Evolutionary conservation across 1,284 basidiomycete genomes (phyloP).

Genomic region (Ustilago hordei): DNA sequence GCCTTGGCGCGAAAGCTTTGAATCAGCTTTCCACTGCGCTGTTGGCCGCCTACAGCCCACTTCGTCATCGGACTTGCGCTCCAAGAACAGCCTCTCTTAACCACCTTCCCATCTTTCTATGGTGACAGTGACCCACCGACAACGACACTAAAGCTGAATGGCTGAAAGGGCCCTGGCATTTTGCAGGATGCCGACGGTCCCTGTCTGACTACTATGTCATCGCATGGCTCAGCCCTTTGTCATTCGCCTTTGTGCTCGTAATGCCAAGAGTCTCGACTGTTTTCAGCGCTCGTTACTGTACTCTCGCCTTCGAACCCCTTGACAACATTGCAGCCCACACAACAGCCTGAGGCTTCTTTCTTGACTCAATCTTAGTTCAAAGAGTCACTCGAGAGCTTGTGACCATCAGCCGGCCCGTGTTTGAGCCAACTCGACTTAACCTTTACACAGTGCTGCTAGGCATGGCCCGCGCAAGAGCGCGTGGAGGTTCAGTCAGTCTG

Average conservation of each 20-base stretch:
- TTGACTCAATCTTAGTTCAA: too few relatives aligned
- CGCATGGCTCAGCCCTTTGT: conserved; percentile 4
- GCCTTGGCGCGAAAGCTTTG: neutral
- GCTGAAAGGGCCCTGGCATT: neutral
- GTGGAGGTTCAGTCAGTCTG: conserved; percentile 1
- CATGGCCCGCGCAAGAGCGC: neutral
- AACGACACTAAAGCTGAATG: neutral
- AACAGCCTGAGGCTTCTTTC: too few relatives aligned
- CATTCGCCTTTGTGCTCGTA: neutral
- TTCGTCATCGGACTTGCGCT: conserved; percentile 23
- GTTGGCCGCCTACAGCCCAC: conserved; percentile 8
- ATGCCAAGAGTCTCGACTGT: neutral
- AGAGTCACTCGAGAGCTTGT: too few relatives aligned
- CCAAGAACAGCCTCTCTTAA: conserved; percentile 4
- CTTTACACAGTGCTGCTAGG: too few relatives aligned
- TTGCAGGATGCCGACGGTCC: conserved; percentile 1
- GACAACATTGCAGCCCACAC: neutral
- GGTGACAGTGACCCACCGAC: neutral
- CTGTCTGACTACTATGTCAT: conserved; percentile 4
- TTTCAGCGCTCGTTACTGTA: neutral
- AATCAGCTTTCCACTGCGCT: neutral
- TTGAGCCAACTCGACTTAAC: too few relatives aligned
- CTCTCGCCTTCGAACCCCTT: neutral
- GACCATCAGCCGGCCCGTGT: too few relatives aligned
- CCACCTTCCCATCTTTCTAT: neutral